Conservation (phyloP, 768 basidiomycete genomes). For the Postia placenta region DNA sequence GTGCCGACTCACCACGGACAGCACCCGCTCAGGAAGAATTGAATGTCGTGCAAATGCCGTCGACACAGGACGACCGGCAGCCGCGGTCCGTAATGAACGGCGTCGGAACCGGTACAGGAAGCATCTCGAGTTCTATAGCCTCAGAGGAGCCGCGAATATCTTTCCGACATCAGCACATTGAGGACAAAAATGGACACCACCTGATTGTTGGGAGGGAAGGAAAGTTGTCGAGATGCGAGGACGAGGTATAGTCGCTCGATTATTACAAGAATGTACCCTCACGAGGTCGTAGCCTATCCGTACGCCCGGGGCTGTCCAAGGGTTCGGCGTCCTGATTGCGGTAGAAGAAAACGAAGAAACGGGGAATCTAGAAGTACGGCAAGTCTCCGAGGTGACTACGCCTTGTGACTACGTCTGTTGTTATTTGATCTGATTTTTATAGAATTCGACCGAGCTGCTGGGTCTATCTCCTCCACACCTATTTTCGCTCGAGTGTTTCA, state of each 20-base stretch:
- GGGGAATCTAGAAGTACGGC: slow-evolving; percentile 53
- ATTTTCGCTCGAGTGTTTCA: slow-evolving; percentile 68
- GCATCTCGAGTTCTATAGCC: slow-evolving; percentile 10
- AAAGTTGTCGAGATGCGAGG: slow-evolving; percentile 59
- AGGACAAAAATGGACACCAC: slow-evolving; percentile 64
- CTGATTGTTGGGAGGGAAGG: slow-evolving; percentile 68
- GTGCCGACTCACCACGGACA: not conserved
- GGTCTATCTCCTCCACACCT: slow-evolving; percentile 67
- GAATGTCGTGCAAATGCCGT: slow-evolving; percentile 8
- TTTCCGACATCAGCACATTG: slow-evolving; percentile 57
- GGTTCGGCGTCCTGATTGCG: slow-evolving; percentile 74
- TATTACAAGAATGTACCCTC: not conserved
- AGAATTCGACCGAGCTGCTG: slow-evolving; percentile 74
- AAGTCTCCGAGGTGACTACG: slow-evolving; percentile 68
- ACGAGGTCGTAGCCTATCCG: slow-evolving; percentile 55
- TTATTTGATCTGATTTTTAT: not conserved
- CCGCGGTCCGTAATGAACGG: not conserved
- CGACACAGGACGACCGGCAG: slow-evolving; percentile 4
- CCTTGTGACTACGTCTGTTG: not conserved
- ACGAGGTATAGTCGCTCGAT: slow-evolving; percentile 42
- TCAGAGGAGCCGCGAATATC: slow-evolving; percentile 40
- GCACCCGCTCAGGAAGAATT: not conserved
- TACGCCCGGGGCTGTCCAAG: slow-evolving; percentile 76
- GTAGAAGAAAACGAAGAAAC: slow-evolving; percentile 54
- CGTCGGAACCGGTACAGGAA: slow-evolving; percentile 8